Conservation (phyloP, 805 yeast genomes). For the Nakazawaea anatomiae region DNA sequence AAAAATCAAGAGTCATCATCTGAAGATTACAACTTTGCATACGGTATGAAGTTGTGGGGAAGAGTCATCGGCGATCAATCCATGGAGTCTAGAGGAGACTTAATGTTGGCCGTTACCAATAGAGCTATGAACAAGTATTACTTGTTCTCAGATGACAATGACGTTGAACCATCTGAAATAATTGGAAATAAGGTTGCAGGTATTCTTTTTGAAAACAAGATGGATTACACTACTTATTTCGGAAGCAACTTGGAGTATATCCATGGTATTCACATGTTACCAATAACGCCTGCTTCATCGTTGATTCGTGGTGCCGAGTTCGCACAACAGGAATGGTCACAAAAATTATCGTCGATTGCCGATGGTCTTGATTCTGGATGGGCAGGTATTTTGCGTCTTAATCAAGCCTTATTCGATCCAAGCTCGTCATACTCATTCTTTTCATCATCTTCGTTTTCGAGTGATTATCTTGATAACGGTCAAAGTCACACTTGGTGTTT, state of each 20-base stretch:
- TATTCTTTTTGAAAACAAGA: slow-evolving; percentile 64
- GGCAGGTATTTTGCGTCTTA: slow-evolving; percentile 68
- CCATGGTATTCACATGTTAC: slow-evolving; percentile 76
- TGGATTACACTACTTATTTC: slow-evolving; percentile 70
- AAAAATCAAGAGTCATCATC: slow-evolving; percentile 71
- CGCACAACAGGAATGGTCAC: slow-evolving; percentile 60
- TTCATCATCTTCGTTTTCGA: slow-evolving; percentile 44
- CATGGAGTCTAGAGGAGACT: slow-evolving; percentile 48
- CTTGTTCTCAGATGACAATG: slow-evolving; percentile 47
- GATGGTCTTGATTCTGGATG: slow-evolving; percentile 57
- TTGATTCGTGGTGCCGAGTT: slow-evolving; percentile 49
- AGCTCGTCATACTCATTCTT: slow-evolving; percentile 56
- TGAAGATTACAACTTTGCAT: slow-evolving; percentile 68
- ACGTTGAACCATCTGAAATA: slow-evolving; percentile 48
- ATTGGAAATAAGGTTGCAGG: slow-evolving; percentile 67
- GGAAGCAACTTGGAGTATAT: slow-evolving; percentile 69
- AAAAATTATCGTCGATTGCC: slow-evolving; percentile 37
- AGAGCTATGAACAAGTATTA: slow-evolving; percentile 51
- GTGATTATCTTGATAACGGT: slow-evolving; percentile 68
- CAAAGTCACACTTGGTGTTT: slow-evolving; percentile 86
- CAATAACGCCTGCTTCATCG: slow-evolving; percentile 63
- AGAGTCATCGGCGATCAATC: slow-evolving; percentile 44
- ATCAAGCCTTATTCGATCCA: slow-evolving; percentile 73
- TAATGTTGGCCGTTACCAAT: slow-evolving; percentile 56
- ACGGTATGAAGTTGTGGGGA: slow-evolving; percentile 65